These are phyloP conservation scores for Metarhizium rileyi DNA, from an alignment of 2,329 filamentous ascomycete genomes.

Conservation along the genomic window DNA sequence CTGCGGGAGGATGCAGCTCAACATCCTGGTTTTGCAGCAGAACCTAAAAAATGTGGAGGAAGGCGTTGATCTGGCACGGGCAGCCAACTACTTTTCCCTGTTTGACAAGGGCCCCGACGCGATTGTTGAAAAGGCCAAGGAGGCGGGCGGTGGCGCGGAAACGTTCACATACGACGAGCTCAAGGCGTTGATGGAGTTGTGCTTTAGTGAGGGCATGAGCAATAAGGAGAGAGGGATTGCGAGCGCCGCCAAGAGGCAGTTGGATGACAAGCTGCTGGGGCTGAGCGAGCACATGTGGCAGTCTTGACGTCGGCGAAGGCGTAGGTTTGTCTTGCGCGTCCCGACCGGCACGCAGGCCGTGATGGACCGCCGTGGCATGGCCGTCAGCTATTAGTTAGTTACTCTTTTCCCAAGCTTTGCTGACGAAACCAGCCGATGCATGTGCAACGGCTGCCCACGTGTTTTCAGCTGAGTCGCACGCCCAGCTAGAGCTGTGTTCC, in stretches of 20 bases:
- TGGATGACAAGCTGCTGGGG: constrained; percentile 60
- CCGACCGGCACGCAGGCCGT: too few relatives aligned
- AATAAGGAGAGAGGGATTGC: constrained; percentile 60
- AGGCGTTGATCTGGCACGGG: constrained; percentile 52
- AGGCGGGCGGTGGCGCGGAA: constrained; percentile 25
- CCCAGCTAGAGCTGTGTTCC: too few relatives aligned
- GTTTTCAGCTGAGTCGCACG: too few relatives aligned
- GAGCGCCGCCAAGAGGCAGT: constrained; percentile 54
- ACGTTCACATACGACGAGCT: constrained; percentile 57
- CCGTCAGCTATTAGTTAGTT: too few relatives aligned
- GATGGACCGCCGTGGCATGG: too few relatives aligned
- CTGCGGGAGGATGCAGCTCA: constrained; percentile 80
- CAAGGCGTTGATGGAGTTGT: constrained; percentile 55
- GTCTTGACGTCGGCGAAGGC: constrained; percentile 16
- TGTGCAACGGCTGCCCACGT: too few relatives aligned
- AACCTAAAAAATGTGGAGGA: constrained; percentile 89
- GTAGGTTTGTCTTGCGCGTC: not conserved
- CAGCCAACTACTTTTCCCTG: constrained; percentile 59
- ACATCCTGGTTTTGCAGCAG: constrained; percentile 90
- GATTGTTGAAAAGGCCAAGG: constrained; percentile 53
- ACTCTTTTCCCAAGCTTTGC: too few relatives aligned
- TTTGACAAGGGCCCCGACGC: constrained; percentile 57
- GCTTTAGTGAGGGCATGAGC: constrained; percentile 56
- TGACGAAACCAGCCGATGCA: too few relatives aligned
- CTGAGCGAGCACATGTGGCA: constrained; percentile 68